These are phyloP conservation scores for Allium cepa DNA, from an alignment of 106 monocot species.

Conservation along the genomic window DNA sequence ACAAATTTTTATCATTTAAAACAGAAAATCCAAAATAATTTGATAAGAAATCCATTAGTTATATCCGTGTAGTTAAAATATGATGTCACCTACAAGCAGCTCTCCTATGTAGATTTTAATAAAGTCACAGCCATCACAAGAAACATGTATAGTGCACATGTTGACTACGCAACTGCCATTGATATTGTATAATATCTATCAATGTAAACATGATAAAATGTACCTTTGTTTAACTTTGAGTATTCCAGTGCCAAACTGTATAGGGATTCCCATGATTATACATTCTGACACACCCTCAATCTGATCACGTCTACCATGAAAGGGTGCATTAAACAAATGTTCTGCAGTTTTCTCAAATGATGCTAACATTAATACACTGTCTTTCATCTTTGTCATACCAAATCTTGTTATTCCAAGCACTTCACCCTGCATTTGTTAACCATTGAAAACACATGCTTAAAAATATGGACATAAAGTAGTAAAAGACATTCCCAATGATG, in stretches of 20 bases:
- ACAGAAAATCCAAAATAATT: too few species aligned
- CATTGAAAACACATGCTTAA: too few species aligned
- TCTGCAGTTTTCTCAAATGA: conserved; percentile 94
- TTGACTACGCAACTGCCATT: background rate
- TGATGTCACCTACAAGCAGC: background rate
- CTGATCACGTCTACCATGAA: conserved; percentile 71
- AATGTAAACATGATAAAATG: background rate
- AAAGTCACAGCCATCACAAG: background rate
- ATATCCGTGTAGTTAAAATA: background rate
- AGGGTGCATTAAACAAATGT: conserved; percentile 84
- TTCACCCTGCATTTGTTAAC: conserved; percentile 50
- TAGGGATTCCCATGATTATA: conserved; percentile 95
- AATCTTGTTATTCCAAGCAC: conserved; percentile 88
- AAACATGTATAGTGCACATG: background rate
- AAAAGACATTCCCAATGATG: too few species aligned
- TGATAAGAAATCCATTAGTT: too few species aligned
- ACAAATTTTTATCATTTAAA: too few species aligned
- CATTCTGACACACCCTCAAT: conserved; percentile 95
- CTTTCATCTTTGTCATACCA: conserved; percentile 93
- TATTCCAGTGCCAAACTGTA: conserved; percentile 89
- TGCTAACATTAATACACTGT: conserved; percentile 91
- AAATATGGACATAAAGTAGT: too few species aligned
- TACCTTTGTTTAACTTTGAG: conserved; percentile 96
- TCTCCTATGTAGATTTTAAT: background rate
- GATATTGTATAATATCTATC: background rate